Percentiles rank a stretch among this genome's conserved stretches.
These are phyloP conservation scores for Smallanthus sonchifolius DNA, from an alignment of 129 eudicot genomes.

Conservation along the genomic window DNA sequence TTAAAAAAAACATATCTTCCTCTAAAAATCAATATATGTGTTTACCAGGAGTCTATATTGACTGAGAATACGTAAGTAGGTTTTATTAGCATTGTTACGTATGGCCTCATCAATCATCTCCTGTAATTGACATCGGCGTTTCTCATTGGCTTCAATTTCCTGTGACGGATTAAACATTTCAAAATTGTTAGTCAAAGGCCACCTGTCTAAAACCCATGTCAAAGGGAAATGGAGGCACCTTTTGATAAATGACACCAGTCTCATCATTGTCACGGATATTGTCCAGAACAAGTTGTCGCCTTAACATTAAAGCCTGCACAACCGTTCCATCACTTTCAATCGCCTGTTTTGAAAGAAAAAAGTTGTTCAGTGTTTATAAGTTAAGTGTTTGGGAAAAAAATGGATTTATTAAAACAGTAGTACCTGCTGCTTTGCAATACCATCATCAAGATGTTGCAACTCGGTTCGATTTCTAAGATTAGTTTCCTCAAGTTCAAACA, in stretches of 20 bases:
- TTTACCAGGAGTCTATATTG: conserved; percentile 92
- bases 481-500: conserved; percentile 86
- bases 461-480: conserved; percentile 76
- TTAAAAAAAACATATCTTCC: neutral
- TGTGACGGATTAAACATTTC: conserved; percentile 13
- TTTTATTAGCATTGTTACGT: conserved; percentile 74
- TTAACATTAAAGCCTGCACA: conserved; percentile 66
- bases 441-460: conserved; percentile 86
- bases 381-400: neutral
- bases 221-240: conserved; percentile 33
- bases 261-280: conserved; percentile 92
- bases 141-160: conserved; percentile 96
- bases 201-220: neutral
- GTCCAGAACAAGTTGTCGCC: conserved; percentile 84
- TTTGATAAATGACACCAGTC: conserved; percentile 64
- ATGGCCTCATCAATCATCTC: conserved; percentile 88
- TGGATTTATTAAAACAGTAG: neutral
- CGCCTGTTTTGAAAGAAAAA: conserved; percentile 39
- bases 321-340: conserved; percentile 67
- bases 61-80: conserved; percentile 76
- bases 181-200: conserved; percentile 12
- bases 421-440: conserved; percentile 82
- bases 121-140: conserved; percentile 66
- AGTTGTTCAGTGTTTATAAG: neutral
- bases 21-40: neutral